Evolutionary conservation across 2,329 filamentous ascomycete species (phyloP), one percentile per base, ranked within the genome.

Genomic region (Cryoendolithus antarcticus): DNA sequence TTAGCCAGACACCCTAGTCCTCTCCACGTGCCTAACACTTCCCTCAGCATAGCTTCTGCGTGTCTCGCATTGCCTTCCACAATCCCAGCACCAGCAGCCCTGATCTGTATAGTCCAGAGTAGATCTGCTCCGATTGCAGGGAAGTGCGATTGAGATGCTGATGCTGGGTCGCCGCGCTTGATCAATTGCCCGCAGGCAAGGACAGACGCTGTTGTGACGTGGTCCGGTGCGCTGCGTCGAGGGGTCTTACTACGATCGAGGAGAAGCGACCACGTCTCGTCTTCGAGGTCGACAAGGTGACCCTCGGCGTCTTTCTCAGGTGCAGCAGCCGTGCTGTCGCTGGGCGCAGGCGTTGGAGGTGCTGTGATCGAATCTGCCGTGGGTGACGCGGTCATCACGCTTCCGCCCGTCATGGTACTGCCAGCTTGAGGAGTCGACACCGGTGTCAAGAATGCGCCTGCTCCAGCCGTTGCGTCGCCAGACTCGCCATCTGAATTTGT

Each of bases 231-330:
- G 24, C 24, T 27, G 7, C 24, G 24, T 8, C 24, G 24, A 8
- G 24, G 24, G 7, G 6, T 27, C 24, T 27, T 27, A 19, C 34
- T 24, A 9, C 34, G 31, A 11, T 44, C 70, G 32, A 83, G 69
- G 10, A 91, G 66, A 4, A 82, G 72, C 12, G 79, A 82, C 79
- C 81, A 89, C 1, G 75, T 81, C 46, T 84, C 80, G 50, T 91
- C 84, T 1, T 77, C 77, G 2, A 74, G 61, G 52, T 91, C 83
- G 11, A 83, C 63, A 8, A 93, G 71, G 12, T 80, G 73, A 1
- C 80, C 74, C 41, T 88, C 82, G 1, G 68, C 67, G 42, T 81
- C 76, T 12, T 45, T 48, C 44, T 52, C 30, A 34, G 70, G 62
- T 49, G 76, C 70, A 10, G 59, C 43, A 1, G 56, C 55, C 2